These are phyloP conservation scores for Peltaster fructicola DNA, from an alignment of 2,329 filamentous ascomycete species.

Conservation along the genomic window DNA sequence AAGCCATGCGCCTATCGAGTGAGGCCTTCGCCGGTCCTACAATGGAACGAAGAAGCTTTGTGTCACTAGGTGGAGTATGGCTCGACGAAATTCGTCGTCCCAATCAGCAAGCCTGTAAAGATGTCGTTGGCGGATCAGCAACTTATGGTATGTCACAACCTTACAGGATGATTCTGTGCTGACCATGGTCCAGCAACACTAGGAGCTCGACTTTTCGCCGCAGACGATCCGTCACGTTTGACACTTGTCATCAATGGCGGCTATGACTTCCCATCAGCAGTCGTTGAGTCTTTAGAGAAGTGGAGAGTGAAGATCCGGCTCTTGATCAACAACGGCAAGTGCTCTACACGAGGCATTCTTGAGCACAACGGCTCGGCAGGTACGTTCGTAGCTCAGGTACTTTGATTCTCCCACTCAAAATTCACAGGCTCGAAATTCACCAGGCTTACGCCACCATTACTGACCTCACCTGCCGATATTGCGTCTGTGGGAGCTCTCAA, in stretches of 20 bases:
- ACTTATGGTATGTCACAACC: conserved; percentile 10
- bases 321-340: conserved; percentile 4
- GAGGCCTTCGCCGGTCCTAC: too few relatives aligned
- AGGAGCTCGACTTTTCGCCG: conserved; percentile 10
- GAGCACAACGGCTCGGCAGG: conserved; percentile 2
- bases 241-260: conserved; percentile 10
- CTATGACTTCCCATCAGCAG: conserved; percentile 9
- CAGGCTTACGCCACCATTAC: conserved; percentile 10
- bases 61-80: conserved; percentile 13
- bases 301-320: conserved; percentile 10
- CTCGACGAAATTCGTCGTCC: conserved; percentile 12
- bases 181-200: conserved; percentile 13
- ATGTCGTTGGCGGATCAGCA: conserved; percentile 12
- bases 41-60: conserved; percentile 5
- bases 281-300: conserved; percentile 6
- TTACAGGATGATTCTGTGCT: too few relatives aligned
- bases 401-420: too few relatives aligned
- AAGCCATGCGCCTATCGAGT: too few relatives aligned
- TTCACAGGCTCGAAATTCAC: conserved; percentile 9
- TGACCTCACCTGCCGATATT: conserved; percentile 7
- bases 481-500: conserved; percentile 2
- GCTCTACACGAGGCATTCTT: conserved; percentile 10
- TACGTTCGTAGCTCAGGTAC: too few relatives aligned
- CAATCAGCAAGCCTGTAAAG: conserved; percentile 4
- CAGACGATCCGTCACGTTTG: conserved; percentile 4